phyloP scores from a whole-genome alignment of 2,329 filamentous ascomycete genomes.

The Dryadomyces sulphureus region DNA sequence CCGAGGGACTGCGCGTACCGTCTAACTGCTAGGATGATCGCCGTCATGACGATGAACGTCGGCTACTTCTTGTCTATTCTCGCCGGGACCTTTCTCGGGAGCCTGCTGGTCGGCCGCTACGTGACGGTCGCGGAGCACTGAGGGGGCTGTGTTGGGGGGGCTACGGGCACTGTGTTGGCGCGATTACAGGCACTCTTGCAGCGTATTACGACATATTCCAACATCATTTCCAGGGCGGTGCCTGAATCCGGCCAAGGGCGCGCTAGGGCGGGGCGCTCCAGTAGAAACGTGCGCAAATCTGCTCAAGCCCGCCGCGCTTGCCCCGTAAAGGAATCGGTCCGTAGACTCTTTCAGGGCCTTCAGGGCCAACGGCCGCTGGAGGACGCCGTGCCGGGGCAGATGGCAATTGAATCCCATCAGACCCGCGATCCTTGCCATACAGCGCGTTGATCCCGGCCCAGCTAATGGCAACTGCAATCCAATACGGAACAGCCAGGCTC shows the following conservation, averaged over 20 bases:
- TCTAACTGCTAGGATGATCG: slow-evolving; percentile 59
- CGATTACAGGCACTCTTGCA: no score
- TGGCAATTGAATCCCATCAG: no score
- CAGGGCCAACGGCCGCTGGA: not conserved
- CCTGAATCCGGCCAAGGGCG: not conserved
- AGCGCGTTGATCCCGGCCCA: no score
- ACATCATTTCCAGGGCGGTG: no score
- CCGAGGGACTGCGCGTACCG: not conserved
- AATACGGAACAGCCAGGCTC: no score
- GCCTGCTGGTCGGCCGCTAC: slow-evolving; percentile 64
- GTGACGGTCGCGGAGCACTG: slow-evolving; percentile 34
- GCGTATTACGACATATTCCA: no score
- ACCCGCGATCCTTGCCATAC: no score
- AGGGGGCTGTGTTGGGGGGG: not conserved
- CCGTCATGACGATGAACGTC: slow-evolving; percentile 74
- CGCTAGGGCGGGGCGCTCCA: slow-evolving; percentile 4
- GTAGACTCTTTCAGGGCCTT: not conserved
- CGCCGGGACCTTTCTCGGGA: slow-evolving; percentile 69
- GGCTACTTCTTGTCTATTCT: slow-evolving; percentile 67
- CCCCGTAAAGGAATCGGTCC: not conserved
- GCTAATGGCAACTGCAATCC: no score
- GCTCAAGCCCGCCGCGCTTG: slow-evolving; percentile 6
- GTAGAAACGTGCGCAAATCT: slow-evolving; percentile 12
- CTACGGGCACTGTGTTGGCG: no score
- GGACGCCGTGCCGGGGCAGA: no score